phyloP scores from a whole-genome alignment of 768 basidiomycete genomes.

The Mycena crocata region DNA sequence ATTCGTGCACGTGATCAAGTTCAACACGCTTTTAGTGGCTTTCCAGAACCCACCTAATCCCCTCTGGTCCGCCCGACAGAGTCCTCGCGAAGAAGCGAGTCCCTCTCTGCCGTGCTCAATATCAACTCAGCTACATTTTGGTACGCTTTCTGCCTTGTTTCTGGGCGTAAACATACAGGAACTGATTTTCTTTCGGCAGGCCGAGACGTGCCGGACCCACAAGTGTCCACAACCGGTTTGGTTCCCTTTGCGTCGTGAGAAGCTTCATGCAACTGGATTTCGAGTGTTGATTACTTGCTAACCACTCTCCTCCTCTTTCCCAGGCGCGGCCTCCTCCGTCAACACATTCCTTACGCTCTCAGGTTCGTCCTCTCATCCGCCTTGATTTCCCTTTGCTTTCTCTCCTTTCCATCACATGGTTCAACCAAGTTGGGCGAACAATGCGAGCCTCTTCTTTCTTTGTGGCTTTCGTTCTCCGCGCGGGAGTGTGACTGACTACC shows the following conservation, averaged over 20 bases:
- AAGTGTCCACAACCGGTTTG: constrained; percentile 58
- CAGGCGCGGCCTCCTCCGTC: constrained; percentile 82
- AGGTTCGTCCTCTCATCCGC: constrained; percentile 54
- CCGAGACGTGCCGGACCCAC: constrained; percentile 62
- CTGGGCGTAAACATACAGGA: background rate
- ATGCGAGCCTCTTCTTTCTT: constrained; percentile 34
- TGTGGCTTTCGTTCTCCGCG: constrained; percentile 22
- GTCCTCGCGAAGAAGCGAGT: background rate
- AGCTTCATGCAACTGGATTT: constrained; percentile 43
- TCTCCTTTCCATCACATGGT: constrained; percentile 23
- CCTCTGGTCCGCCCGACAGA: background rate
- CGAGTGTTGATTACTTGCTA: constrained; percentile 33
- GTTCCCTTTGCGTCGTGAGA: constrained; percentile 55
- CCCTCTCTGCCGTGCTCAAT: background rate
- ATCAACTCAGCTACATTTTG: constrained; percentile 10
- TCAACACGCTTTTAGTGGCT: too few species aligned
- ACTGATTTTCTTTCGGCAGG: constrained; percentile 47
- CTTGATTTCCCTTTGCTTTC: constrained; percentile 22
- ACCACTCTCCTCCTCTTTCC: constrained; percentile 37
- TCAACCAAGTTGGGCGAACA: constrained; percentile 47
- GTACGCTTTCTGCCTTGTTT: constrained; percentile 17
- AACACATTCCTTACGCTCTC: constrained; percentile 66
- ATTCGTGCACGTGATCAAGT: constrained; percentile 39
- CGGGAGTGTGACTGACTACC: constrained; percentile 26
- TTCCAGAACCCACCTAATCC: background rate